A percentile compares a stretch with the other conserved stretches of the same genome.
phyloP scores from a whole-genome alignment of 306 rosid genomes.

The Luffa aegyptiaca region DNA sequence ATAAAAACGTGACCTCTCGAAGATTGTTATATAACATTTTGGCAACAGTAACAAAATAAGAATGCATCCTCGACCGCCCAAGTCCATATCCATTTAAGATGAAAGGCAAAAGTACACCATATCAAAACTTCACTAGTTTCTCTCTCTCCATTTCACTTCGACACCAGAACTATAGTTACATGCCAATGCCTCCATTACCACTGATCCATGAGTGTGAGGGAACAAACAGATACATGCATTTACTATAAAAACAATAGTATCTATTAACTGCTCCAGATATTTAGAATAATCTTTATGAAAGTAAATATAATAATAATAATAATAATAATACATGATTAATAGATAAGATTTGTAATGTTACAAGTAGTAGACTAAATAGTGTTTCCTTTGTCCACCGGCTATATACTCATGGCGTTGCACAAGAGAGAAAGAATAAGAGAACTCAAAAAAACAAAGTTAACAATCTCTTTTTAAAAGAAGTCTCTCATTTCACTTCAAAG shows the following conservation, averaged over 20 bases:
- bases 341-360: background rate
- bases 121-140: background rate
- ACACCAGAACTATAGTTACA: background rate
- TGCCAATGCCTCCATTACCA: background rate
- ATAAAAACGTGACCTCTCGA: background rate
- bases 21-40: background rate
- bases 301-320: background rate
- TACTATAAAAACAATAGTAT: background rate
- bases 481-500: background rate
- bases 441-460: slow-evolving; percentile 12
- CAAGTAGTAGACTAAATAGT: background rate
- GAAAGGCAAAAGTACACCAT: background rate
- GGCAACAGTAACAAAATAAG: background rate
- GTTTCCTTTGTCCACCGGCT: too few species aligned
- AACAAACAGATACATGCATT: background rate
- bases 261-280: background rate
- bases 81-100: background rate
- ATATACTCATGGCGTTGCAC: background rate
- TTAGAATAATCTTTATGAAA: background rate
- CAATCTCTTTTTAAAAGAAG: background rate
- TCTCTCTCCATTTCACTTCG: background rate
- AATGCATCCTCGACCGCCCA: background rate
- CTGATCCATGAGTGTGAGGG: background rate
- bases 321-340: background rate
- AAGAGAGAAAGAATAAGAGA: background rate